Evolutionary conservation across 495 filamentous ascomycete genomes (phyloP).

Genomic region (Penicillium steckii): DNA sequence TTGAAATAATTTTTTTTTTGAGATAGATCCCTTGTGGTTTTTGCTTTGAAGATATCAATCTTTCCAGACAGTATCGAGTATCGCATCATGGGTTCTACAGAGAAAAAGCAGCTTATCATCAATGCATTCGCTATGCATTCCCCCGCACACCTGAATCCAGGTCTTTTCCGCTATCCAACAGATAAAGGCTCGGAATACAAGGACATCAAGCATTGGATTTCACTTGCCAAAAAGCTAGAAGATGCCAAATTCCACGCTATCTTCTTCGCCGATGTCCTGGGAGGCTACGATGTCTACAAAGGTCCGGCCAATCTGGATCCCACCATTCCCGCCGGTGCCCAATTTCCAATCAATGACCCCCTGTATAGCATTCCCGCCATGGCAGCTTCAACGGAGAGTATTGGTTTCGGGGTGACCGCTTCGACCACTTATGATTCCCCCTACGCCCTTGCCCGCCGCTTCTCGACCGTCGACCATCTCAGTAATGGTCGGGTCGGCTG

Average conservation of each 20-base stretch:
- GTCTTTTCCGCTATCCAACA: slow-evolving; percentile 46
- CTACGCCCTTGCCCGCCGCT: slow-evolving; percentile 63
- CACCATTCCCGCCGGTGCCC: slow-evolving; percentile 58
- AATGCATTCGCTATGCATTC: slow-evolving; percentile 58
- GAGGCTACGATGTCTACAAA: slow-evolving; percentile 67
- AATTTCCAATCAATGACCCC: slow-evolving; percentile 64
- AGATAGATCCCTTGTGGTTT: too few species aligned
- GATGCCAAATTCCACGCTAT: slow-evolving; percentile 53
- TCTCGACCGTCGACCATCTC: slow-evolving; percentile 69
- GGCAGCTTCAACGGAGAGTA: slow-evolving; percentile 54
- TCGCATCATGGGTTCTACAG: slow-evolving; percentile 19
- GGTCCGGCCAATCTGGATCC: slow-evolving; percentile 55
- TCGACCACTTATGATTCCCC: slow-evolving; percentile 67
- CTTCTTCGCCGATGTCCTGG: slow-evolving; percentile 53
- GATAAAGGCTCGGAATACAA: slow-evolving; percentile 50
- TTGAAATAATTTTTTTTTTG: too few species aligned
- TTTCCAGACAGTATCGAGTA: slow-evolving; percentile 1
- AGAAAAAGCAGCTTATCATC: slow-evolving; percentile 52
- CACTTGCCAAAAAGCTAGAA: slow-evolving; percentile 47
- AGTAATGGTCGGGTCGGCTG: slow-evolving; percentile 61
- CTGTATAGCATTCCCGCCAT: slow-evolving; percentile 44
- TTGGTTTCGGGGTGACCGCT: slow-evolving; percentile 67
- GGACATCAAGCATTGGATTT: slow-evolving; percentile 44
- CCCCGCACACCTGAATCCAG: slow-evolving; percentile 50
- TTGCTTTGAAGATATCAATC: too few species aligned